Evolutionary conservation across 495 filamentous ascomycete genomes (phyloP), one percentile per base, ranked within the genome.

Genomic region (Xylaria bambusicola): DNA sequence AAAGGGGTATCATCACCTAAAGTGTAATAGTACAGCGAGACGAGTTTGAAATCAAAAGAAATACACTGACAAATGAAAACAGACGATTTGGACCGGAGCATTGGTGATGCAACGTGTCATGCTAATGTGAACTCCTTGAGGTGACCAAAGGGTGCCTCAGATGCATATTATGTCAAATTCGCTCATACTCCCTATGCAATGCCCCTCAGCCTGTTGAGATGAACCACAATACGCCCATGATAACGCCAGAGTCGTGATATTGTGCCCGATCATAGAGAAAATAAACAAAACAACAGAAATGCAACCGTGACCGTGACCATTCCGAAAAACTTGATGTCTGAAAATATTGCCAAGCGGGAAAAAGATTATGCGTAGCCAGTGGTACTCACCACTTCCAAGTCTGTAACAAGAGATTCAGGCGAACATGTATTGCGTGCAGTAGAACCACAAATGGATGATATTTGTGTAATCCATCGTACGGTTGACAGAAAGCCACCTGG

Each of bases 21-120:
- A 29, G 31, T 55, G 24, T 41, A 46, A 46, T 46, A 46, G 18
- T 56, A 56, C 52, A 56, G 21, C 41, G 46, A 56, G 15, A n/a
- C 24, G 23, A 44, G 17, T 42, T 27, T 33, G 15, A n/a, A 33
- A 27, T 18, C 18, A 8, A 55, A 42, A 27, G 6, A 10, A 6
- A 23, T 10, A 6, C 52, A 12, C n/a, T 9, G 44, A 24, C n/a
- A 31, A 55, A 55, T 8, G 5, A 44, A 35, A 55, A 55, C 27
- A 47, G 17, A 15, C 24, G 13, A 44, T 10, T 1, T 1, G 15
- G 52, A 44, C 52, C 33, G 21, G n/a, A 1, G 33, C 9, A 44
- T 13, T 31, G 3, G 26, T 23, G 29, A 8, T 35, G 41, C 52
- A 33, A 35, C 17, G 5, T 27, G 27, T 26, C 27, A 36, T 38